These are phyloP conservation scores for Auricularia sp. DNA, from an alignment of 768 basidiomycete species.

Conservation along the genomic window DNA sequence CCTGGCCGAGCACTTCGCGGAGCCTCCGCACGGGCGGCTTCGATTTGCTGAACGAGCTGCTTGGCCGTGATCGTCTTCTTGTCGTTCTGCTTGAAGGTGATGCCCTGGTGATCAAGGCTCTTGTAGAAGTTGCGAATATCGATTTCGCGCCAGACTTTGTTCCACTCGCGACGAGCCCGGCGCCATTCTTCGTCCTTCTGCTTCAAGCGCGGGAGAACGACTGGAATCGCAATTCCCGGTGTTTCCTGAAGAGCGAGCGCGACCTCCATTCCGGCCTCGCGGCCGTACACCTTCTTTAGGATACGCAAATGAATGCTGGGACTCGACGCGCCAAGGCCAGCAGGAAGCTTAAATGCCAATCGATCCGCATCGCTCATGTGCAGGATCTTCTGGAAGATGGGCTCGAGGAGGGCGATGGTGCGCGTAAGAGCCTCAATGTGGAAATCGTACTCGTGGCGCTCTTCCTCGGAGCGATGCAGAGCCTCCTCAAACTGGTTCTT, in stretches of 20 bases:
- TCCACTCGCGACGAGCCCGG: conserved; percentile 94
- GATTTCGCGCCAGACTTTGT: conserved; percentile 96
- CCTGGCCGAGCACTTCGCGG: conserved; percentile 56
- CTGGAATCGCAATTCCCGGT: conserved; percentile 78
- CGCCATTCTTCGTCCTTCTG: conserved; percentile 99
- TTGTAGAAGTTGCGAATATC: conserved; percentile 90
- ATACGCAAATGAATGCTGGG: conserved; percentile 90
- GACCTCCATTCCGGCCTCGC: conserved; percentile 71
- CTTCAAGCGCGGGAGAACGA: conserved; percentile 81
- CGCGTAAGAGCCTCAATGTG: conserved; percentile 92
- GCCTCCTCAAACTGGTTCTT: conserved; percentile 98
- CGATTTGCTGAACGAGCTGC: conserved; percentile 73
- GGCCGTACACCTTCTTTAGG: conserved; percentile 95
- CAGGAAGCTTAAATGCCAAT: conserved; percentile 71
- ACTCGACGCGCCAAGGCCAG: conserved; percentile 68
- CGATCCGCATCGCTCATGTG: conserved; percentile 73
- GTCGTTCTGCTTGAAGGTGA: conserved; percentile 81
- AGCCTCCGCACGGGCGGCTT: conserved; percentile 76
- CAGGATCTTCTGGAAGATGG: conserved; percentile 78
- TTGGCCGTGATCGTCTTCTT: conserved; percentile 74
- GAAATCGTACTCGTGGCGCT: conserved; percentile 98
- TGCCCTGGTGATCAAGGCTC: conserved; percentile 87
- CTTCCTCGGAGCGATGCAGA: conserved; percentile 91
- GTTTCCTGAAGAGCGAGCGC: conserved; percentile 86
- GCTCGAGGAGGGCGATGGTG: conserved; percentile 84